Conservation (phyloP, 805 yeast genomes). For the Myxozyma neglecta region DNA sequence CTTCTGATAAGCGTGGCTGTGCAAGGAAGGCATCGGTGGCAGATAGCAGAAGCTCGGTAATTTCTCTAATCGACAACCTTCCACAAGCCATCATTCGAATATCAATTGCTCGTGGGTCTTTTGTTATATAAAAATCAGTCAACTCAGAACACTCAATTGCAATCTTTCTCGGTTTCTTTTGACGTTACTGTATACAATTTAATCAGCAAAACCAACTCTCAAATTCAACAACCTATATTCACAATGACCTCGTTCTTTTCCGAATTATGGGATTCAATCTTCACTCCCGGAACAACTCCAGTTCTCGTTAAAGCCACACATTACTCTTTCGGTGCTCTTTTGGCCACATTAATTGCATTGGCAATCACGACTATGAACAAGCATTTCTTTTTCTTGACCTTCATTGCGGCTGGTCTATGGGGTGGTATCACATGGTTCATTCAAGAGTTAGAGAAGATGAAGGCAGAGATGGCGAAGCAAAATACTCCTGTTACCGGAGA, state of each 20-base stretch:
- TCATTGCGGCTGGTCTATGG: slow-evolving; percentile 69
- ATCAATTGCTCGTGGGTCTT: not conserved
- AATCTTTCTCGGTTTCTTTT: too few species aligned
- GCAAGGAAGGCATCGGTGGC: not conserved
- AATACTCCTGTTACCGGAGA: slow-evolving; percentile 33
- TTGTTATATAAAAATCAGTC: not conserved
- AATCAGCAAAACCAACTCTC: not conserved
- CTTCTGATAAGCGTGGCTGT: slow-evolving; percentile 6
- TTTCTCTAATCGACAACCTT: slow-evolving; percentile 1
- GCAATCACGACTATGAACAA: slow-evolving; percentile 60
- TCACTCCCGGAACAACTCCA: slow-evolving; percentile 91
- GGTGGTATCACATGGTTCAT: slow-evolving; percentile 76
- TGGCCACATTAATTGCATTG: slow-evolving; percentile 57
- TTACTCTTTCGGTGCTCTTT: slow-evolving; percentile 67
- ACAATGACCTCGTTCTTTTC: slow-evolving; percentile 42
- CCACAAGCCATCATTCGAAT: slow-evolving; percentile 1
- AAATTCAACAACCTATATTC: not conserved
- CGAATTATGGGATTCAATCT: slow-evolving; percentile 86
- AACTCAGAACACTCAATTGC: not conserved
- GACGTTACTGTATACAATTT: not conserved
- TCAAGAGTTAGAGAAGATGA: slow-evolving; percentile 27
- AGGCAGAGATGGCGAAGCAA: slow-evolving; percentile 29
- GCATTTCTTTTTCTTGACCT: slow-evolving; percentile 59
- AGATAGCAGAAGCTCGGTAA: not conserved
- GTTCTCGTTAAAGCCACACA: slow-evolving; percentile 89